A percentile compares a stretch with the other conserved stretches of the same genome.
phyloP scores from a whole-genome alignment of 305 asterid species.

The Fraxinus greggii region DNA sequence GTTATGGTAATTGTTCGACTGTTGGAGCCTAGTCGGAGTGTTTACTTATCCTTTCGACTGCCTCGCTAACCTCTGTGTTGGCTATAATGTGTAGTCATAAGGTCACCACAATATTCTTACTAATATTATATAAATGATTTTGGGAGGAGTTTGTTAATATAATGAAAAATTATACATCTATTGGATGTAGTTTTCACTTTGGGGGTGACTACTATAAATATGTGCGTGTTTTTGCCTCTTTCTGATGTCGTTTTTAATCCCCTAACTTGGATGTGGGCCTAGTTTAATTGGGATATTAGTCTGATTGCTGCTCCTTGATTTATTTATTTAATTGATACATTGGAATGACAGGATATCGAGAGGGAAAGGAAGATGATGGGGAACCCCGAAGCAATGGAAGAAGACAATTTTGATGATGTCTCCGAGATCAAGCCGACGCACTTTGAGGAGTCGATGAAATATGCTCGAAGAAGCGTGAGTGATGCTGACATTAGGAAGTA shows the following conservation, averaged over 20 bases:
- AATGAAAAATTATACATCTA: background rate
- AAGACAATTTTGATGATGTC: conserved; percentile 36
- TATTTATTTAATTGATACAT: background rate
- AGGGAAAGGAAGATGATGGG: conserved; percentile 36
- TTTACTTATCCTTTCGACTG: background rate
- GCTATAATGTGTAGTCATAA: background rate
- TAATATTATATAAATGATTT: background rate
- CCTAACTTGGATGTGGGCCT: background rate
- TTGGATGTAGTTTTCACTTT: background rate
- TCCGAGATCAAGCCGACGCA: conserved; percentile 43
- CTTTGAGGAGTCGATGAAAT: conserved; percentile 51
- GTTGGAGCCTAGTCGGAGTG: background rate
- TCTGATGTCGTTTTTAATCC: background rate
- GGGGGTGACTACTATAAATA: background rate
- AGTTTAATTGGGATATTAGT: background rate
- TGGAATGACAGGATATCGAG: conserved; percentile 37
- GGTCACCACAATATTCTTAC: background rate
- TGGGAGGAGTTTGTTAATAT: background rate
- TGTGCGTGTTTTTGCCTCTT: background rate
- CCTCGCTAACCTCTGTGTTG: background rate
- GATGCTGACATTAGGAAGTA: conserved; percentile 50
- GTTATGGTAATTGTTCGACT: background rate
- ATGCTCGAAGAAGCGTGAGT: conserved; percentile 42
- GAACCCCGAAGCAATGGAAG: conserved; percentile 48
- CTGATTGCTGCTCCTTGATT: background rate